Evolutionary conservation across 2,329 filamentous ascomycete genomes (phyloP).

Genomic region (Blastomyces silverae): DNA sequence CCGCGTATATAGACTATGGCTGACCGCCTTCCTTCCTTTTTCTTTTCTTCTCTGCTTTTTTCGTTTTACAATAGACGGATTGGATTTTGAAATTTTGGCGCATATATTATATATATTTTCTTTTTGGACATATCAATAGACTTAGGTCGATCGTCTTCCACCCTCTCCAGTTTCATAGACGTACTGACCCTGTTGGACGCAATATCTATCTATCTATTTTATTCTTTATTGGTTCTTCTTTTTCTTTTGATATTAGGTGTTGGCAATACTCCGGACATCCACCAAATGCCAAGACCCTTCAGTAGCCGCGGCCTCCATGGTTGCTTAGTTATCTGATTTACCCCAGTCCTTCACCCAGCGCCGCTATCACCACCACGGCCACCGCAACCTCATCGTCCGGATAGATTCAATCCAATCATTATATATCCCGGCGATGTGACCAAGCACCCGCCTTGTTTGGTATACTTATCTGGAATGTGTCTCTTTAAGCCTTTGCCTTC

Average conservation of each 20-base stretch:
- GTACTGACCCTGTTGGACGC: not conserved
- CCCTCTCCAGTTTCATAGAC: not conserved
- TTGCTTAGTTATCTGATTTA: not conserved
- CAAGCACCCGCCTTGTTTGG: not conserved
- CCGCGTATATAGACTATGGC: not conserved
- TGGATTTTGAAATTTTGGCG: not conserved
- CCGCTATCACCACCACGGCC: not conserved
- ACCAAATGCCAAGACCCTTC: no score
- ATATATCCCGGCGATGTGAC: not conserved
- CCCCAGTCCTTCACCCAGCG: not conserved
- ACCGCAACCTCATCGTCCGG: not conserved
- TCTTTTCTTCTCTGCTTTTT: not conserved
- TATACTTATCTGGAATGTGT: conserved; percentile 8
- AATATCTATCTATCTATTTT: not conserved
- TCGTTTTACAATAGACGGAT: not conserved
- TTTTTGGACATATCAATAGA: conserved; percentile 8
- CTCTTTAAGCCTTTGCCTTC: conserved; percentile 3
- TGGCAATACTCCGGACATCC: no score
- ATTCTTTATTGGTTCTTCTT: not conserved
- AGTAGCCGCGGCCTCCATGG: no score
- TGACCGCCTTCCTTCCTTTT: not conserved
- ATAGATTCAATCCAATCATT: not conserved
- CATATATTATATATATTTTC: not conserved
- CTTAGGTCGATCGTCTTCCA: not conserved
- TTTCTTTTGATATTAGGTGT: not conserved